A percentile compares a stretch with the other conserved stretches of the same genome.
These are phyloP conservation scores for Phytopythium delawarense DNA, from an alignment of 352 stramenopile species.

Conservation along the genomic window DNA sequence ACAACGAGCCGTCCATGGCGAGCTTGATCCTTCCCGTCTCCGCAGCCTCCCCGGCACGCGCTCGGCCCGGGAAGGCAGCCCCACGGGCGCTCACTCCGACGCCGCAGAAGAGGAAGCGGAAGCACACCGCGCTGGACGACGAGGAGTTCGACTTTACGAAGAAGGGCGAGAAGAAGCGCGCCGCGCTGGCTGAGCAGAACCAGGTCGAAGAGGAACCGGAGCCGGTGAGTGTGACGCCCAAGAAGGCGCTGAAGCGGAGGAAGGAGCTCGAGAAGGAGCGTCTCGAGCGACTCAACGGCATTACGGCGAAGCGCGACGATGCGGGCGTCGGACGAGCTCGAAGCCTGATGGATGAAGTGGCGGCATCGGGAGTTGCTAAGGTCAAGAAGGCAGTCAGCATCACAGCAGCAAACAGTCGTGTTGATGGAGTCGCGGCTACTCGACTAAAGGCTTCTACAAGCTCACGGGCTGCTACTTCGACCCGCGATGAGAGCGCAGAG, in stretches of 20 bases:
- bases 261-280: conserved; percentile 22
- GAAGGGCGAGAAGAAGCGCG: conserved; percentile 29
- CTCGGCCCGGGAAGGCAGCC: background rate
- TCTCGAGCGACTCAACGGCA: conserved; percentile 7
- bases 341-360: conserved; percentile 16
- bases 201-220: conserved; percentile 18
- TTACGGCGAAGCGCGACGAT: background rate
- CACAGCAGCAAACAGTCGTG: background rate
- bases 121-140: conserved; percentile 17
- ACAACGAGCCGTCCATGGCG: conserved; percentile 35
- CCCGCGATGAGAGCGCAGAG: background rate
- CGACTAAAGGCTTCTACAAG: background rate
- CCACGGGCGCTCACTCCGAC: conserved; percentile 14
- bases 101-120: conserved; percentile 17
- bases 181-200: conserved; percentile 11
- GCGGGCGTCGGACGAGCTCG: background rate
- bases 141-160: conserved; percentile 55
- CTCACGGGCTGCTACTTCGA: background rate
- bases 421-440: background rate
- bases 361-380: background rate
- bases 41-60: conserved; percentile 11
- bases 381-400: background rate
- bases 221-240: conserved; percentile 11
- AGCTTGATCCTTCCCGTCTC: conserved; percentile 53
- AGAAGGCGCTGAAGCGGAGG: conserved; percentile 34